Evolutionary conservation across 441 rosid genomes (phyloP), one percentile per base, ranked within the genome.

Genomic region (Croton setiger): DNA sequence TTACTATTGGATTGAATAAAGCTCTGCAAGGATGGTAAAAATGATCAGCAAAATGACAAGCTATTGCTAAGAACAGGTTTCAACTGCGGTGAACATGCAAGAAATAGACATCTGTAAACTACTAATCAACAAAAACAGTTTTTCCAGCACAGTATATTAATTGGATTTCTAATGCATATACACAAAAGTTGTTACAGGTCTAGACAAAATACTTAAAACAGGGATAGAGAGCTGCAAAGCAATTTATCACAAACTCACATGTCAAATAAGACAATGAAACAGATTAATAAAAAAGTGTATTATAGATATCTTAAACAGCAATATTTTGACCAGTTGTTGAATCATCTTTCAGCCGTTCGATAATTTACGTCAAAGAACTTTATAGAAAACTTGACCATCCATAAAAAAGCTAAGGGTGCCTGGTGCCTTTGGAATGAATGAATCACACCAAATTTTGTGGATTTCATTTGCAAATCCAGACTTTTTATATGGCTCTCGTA

Each of bases 1-100:
- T 8, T 41, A 20, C 15, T 18, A 44, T 45, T 48, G 57, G 31
- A 72, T 11, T 11, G 31, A 56, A 54, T 41, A 53, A 27, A 57
- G 60, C 56, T 67, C 81, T 76, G 79, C 79, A 79, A 72, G 48
- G 33, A 57, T 47, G 43, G 56, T 41, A 3, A 15, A 18, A 17
- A 20, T 27, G 27, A 57, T 71, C 35, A 55, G 39, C 39, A 41
- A 47, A 21, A 71, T 54, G 47, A 31, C 37, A 60, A 39, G 43
- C 43, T 39, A 39, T 7, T 39, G 43, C 43, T 23, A 12, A 9
- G 20, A 58, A 36, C 12, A 33, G 41, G 21, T 58, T 35, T 36
- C 43, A 58, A 36, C 12, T 14, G 35, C 33, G 43, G 51, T 14
- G 17, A 4, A 58, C 20, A 56, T 12, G 31, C 8, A 9, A 27